These are phyloP conservation scores for Arbutus unedo DNA, from an alignment of 148 eudicot genomes.

Conservation along the genomic window DNA sequence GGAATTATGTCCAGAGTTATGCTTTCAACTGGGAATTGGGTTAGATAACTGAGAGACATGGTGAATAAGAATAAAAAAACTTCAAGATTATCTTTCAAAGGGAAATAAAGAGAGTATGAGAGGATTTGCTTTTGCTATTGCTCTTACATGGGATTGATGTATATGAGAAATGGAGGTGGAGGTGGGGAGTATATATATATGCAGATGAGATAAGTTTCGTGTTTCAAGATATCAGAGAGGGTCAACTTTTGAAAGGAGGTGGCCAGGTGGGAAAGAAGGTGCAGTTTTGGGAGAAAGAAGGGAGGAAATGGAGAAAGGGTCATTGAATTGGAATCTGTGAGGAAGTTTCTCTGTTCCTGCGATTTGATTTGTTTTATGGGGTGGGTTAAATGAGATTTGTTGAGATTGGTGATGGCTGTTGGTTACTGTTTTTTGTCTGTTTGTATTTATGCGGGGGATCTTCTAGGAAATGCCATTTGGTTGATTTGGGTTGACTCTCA, in stretches of 20 bases:
- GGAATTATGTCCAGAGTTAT: background rate
- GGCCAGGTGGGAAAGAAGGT: constrained; percentile 3
- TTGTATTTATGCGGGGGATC: background rate
- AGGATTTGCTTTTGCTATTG: background rate
- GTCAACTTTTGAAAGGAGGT: background rate
- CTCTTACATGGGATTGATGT: background rate
- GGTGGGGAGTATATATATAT: too few relatives aligned
- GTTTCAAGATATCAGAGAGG: background rate
- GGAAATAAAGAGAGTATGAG: too few relatives aligned
- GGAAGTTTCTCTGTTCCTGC: constrained; percentile 6
- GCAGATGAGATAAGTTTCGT: background rate
- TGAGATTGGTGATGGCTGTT: background rate
- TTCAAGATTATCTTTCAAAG: background rate
- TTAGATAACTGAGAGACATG: constrained; percentile 3
- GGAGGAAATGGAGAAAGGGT: constrained; percentile 6
- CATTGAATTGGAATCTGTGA: background rate
- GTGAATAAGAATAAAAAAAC: background rate
- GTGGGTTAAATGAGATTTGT: too few relatives aligned
- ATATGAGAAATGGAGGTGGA: too few relatives aligned
- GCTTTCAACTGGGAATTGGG: background rate
- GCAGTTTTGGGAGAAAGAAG: background rate
- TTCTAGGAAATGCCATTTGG: background rate
- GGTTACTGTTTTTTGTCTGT: background rate
- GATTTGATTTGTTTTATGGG: background rate
- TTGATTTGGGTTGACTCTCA: background rate